A percentile compares a stretch with the other conserved stretches of the same genome.
phyloP scores from a whole-genome alignment of 2,329 filamentous ascomycete species.

The Penicillium sp. region DNA sequence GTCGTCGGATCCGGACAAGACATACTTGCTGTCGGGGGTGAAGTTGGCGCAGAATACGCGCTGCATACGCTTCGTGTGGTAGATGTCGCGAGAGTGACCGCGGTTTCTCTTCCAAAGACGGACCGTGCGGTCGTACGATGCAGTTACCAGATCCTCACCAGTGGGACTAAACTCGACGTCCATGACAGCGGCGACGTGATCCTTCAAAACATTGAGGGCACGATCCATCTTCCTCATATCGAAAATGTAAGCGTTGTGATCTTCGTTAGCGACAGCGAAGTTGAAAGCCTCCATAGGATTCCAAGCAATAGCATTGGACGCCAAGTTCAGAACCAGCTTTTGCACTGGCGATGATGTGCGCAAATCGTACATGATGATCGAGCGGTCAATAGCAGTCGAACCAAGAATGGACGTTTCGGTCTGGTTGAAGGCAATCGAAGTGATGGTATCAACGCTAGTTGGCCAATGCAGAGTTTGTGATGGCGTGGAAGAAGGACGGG shows the following conservation, averaged over 20 bases:
- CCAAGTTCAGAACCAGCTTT: constrained; percentile 78
- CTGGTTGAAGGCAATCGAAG: constrained; percentile 84
- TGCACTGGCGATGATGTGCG: constrained; percentile 81
- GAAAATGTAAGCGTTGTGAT: constrained; percentile 91
- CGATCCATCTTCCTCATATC: constrained; percentile 90
- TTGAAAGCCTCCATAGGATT: constrained; percentile 98
- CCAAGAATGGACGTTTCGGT: constrained; percentile 89
- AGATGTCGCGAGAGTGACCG: constrained; percentile 87
- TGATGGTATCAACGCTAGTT: constrained; percentile 87
- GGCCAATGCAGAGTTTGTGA: constrained; percentile 86
- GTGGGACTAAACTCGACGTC: constrained; percentile 95
- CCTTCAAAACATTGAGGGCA: constrained; percentile 85
- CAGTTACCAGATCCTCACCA: constrained; percentile 88
- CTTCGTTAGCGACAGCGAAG: constrained; percentile 88
- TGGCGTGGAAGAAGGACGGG: constrained; percentile 72
- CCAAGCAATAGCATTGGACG: constrained; percentile 83
- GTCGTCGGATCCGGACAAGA: constrained; percentile 90
- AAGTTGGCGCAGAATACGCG: constrained; percentile 79
- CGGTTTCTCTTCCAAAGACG: constrained; percentile 78
- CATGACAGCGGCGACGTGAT: constrained; percentile 91
- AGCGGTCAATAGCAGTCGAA: constrained; percentile 81
- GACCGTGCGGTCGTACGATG: constrained; percentile 84
- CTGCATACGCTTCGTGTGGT: constrained; percentile 98
- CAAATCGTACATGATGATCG: constrained; percentile 87
- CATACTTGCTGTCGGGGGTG: constrained; percentile 85